Conservation (phyloP, 2,329 filamentous ascomycete genomes). For the Neofusicoccum parvum region DNA sequence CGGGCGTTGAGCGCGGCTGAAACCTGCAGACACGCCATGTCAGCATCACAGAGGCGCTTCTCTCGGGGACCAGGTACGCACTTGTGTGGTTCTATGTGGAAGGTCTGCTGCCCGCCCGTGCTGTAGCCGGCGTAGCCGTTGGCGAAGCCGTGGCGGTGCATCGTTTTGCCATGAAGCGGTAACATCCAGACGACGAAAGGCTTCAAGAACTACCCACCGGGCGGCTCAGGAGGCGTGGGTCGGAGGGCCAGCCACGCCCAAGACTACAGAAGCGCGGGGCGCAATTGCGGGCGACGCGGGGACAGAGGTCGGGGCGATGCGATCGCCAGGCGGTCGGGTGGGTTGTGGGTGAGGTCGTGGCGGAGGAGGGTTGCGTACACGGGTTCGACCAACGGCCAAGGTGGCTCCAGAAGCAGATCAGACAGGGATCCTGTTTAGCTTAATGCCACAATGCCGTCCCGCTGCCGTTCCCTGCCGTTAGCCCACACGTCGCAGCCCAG, state of each 20-base stretch:
- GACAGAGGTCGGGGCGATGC: slow-evolving; percentile 7
- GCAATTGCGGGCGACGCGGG: slow-evolving; percentile 15
- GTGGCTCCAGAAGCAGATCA: slow-evolving; percentile 20
- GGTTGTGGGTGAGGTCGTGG: slow-evolving; percentile 15
- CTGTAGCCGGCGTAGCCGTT: slow-evolving; percentile 76
- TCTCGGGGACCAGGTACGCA: slow-evolving; percentile 49
- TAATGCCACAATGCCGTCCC: slow-evolving; percentile 1
- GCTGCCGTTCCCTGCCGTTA: slow-evolving; percentile 13
- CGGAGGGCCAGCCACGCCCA: slow-evolving; percentile 19
- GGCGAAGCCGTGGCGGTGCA: slow-evolving; percentile 84
- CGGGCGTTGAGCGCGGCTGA: slow-evolving; percentile 77
- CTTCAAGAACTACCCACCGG: slow-evolving; percentile 8
- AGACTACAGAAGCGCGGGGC: not conserved
- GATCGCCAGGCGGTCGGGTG: slow-evolving; percentile 20
- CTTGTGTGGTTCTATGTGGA: slow-evolving; percentile 89
- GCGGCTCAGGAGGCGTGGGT: slow-evolving; percentile 19
- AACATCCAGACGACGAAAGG: slow-evolving; percentile 49
- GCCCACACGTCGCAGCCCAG: slow-evolving; percentile 5
- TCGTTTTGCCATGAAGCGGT: slow-evolving; percentile 73
- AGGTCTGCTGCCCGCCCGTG: slow-evolving; percentile 67
- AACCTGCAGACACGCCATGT: slow-evolving; percentile 60
- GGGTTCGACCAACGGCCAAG: slow-evolving; percentile 17
- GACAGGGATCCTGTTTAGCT: slow-evolving; percentile 20
- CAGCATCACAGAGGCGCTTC: slow-evolving; percentile 31
- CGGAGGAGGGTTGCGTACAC: slow-evolving; percentile 18